Percentiles rank a stretch among this genome's conserved stretches.
phyloP scores from a whole-genome alignment of 495 filamentous ascomycete genomes.

The Wilcoxina mikolae region DNA sequence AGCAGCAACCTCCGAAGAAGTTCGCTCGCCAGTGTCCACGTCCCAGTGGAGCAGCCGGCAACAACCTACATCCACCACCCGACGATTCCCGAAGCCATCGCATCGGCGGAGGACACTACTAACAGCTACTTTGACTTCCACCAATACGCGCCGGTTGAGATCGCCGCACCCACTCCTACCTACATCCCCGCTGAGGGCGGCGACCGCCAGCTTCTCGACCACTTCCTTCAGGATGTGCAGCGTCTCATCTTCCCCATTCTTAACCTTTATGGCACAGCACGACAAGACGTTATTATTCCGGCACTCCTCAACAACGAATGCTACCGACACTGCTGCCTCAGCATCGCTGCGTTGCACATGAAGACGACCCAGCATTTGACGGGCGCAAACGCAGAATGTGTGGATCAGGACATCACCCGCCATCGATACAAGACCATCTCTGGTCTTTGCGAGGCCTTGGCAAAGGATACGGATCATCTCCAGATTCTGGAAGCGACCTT shows the following conservation, averaged over 20 bases:
- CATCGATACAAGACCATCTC: slow-evolving; percentile 82
- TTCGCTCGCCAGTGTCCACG: slow-evolving; percentile 13
- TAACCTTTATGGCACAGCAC: slow-evolving; percentile 65
- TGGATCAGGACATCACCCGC: slow-evolving; percentile 84
- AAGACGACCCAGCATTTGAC: slow-evolving; percentile 54
- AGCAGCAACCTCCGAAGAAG: slow-evolving; percentile 22
- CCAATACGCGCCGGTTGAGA: slow-evolving; percentile 47
- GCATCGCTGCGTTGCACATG: slow-evolving; percentile 85
- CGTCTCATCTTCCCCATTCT: slow-evolving; percentile 81
- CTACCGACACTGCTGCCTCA: slow-evolving; percentile 91
- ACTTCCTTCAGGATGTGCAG: slow-evolving; percentile 80
- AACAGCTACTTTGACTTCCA: slow-evolving; percentile 57
- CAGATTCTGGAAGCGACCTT: slow-evolving; percentile 87
- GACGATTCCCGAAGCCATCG: background rate
- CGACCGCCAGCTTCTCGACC: slow-evolving; percentile 73
- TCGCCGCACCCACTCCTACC: slow-evolving; percentile 25
- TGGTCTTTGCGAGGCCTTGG: slow-evolving; percentile 69
- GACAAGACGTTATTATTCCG: slow-evolving; percentile 65
- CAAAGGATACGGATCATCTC: slow-evolving; percentile 62
- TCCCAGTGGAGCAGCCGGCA: slow-evolving; percentile 1
- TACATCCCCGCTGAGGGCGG: slow-evolving; percentile 72
- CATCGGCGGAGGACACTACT: slow-evolving; percentile 5
- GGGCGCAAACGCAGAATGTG: slow-evolving; percentile 50
- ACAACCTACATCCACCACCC: background rate
- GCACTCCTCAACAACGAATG: slow-evolving; percentile 79